Evolutionary conservation across 176 grass and related monocot species (phyloP).

Genomic region (Aegilops bicornis): DNA sequence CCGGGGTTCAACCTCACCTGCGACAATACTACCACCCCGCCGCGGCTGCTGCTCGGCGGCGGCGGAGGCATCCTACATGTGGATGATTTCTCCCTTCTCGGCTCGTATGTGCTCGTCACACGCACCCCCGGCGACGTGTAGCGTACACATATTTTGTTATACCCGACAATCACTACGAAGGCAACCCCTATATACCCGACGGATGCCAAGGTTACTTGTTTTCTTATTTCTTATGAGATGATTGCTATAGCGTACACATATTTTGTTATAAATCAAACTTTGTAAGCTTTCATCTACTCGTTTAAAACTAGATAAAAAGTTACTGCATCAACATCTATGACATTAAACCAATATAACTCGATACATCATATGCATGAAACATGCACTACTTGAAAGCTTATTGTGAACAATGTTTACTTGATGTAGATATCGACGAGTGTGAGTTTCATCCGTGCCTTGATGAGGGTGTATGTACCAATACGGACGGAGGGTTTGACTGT

Average conservation of each 20-base stretch:
- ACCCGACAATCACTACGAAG: not conserved
- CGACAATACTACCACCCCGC: not conserved
- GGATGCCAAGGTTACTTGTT: not conserved
- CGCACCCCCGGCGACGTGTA: not conserved
- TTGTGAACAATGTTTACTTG: too few species aligned
- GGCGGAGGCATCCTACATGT: not conserved
- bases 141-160: too few species aligned
- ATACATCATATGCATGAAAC: too few species aligned
- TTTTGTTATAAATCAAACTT: too few species aligned
- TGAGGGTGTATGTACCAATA: not conserved
- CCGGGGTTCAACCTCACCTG: not conserved
- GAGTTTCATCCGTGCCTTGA: not conserved
- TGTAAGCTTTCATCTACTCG: too few species aligned
- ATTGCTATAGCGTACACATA: too few species aligned
- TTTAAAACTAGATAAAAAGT: too few species aligned
- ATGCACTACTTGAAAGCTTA: too few species aligned
- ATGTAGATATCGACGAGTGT: not conserved
- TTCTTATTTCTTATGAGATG: not conserved
- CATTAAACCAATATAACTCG: too few species aligned
- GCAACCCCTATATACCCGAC: not conserved
- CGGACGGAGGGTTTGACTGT: not conserved
- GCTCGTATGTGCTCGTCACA: not conserved
- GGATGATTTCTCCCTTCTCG: fast-evolving
- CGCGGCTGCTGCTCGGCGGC: not conserved
- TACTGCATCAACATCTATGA: too few species aligned